Percentiles rank a stretch among this genome's conserved stretches.
Evolutionary conservation across 805 yeast species (phyloP).

Genomic region (Kodamaea leandrae): DNA sequence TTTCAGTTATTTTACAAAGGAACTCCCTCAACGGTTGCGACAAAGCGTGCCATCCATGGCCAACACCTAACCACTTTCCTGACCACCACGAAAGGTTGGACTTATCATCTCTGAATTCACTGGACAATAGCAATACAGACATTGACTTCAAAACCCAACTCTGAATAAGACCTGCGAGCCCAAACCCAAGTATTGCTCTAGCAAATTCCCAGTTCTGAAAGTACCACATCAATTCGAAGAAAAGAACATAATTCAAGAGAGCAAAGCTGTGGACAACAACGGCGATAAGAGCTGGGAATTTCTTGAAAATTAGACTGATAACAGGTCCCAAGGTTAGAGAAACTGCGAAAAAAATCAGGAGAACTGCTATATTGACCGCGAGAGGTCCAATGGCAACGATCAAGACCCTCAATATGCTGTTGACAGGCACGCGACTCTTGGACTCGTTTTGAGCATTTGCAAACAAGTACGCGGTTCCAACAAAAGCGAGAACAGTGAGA

Average conservation of each 20-base stretch:
- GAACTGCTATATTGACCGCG: conserved; percentile 37
- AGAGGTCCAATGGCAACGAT: conserved; percentile 50
- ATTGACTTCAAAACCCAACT: conserved; percentile 52
- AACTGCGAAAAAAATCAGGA: conserved; percentile 41
- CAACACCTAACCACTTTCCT: conserved; percentile 64
- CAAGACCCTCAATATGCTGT: conserved; percentile 42
- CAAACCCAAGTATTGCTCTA: conserved; percentile 58
- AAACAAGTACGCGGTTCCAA: conserved; percentile 50
- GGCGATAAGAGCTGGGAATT: conserved; percentile 55
- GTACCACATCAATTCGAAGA: conserved; percentile 64
- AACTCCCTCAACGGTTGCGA: conserved; percentile 66
- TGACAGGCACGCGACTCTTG: conserved; percentile 30
- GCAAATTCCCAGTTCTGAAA: conserved; percentile 67
- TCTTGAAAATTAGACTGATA: conserved; percentile 38
- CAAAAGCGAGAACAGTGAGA: conserved; percentile 28
- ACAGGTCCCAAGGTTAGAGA: conserved; percentile 53
- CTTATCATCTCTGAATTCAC: conserved; percentile 60
- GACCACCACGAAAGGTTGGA: conserved; percentile 74
- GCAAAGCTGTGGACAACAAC: conserved; percentile 52
- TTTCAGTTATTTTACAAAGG: conserved; percentile 60
- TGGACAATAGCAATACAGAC: conserved; percentile 50
- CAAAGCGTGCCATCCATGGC: conserved; percentile 58
- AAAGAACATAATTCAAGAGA: conserved; percentile 49
- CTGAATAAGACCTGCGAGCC: conserved; percentile 55
- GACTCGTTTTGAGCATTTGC: conserved; percentile 53